A percentile compares a stretch with the other conserved stretches of the same genome.
Conservation (phyloP, 164 flowering plant genomes). For the Litsea cubeba region DNA sequence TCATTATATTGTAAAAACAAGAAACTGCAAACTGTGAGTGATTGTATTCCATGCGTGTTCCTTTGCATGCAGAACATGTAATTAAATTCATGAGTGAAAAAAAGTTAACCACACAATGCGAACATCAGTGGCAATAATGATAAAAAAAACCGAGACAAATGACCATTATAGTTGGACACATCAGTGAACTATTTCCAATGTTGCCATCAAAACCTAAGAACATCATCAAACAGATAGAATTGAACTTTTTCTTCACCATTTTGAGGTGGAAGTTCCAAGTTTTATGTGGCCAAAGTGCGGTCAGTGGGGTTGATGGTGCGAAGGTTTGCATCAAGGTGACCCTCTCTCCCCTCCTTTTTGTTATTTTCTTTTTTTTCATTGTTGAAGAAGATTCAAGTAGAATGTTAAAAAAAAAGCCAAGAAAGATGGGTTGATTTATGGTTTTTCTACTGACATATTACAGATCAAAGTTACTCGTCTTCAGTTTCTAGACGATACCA, state of each 20-base stretch:
- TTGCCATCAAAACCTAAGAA: background rate
- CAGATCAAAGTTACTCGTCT: too few relatives aligned
- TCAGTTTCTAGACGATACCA: too few relatives aligned
- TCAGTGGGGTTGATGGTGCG: too few relatives aligned
- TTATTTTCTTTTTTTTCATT: too few relatives aligned
- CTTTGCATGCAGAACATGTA: background rate
- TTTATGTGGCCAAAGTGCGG: background rate
- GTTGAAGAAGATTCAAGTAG: too few relatives aligned
- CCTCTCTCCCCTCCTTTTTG: too few relatives aligned
- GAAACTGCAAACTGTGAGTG: background rate
- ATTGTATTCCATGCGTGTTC: background rate
- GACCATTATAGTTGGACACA: background rate
- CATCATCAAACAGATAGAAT: background rate
- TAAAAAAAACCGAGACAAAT: background rate
- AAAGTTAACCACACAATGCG: background rate
- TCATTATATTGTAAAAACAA: background rate
- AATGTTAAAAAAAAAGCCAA: too few relatives aligned
- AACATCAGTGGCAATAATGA: background rate
- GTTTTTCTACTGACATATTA: too few relatives aligned
- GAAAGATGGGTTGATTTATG: too few relatives aligned
- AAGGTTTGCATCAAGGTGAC: too few relatives aligned
- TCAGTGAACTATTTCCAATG: background rate
- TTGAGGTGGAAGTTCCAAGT: background rate
- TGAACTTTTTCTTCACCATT: background rate
- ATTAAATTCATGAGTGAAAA: background rate